Evolutionary conservation across 1,284 basidiomycete species (phyloP).

Genomic region (Fistulina hepatica): DNA sequence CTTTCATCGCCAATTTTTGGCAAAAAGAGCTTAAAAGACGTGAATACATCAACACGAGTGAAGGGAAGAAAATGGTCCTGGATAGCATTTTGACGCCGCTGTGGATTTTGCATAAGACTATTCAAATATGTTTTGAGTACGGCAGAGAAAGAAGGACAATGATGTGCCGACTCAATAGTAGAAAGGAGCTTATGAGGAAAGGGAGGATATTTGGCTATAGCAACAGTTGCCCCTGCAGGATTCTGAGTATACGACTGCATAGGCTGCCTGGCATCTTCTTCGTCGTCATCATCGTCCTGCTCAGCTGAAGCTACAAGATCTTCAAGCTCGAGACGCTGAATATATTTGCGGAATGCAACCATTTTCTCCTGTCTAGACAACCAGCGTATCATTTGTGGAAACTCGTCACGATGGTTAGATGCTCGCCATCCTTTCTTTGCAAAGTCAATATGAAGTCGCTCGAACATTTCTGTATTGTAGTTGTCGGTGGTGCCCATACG

Average conservation of each 20-base stretch:
- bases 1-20: too few species aligned
- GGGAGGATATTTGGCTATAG: not conserved
- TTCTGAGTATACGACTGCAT: too few species aligned
- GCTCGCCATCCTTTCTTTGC: conserved; percentile 16
- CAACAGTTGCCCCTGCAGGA: too few species aligned
- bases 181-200: too few species aligned
- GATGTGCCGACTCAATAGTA: too few species aligned
- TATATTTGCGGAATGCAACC: not conserved
- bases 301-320: too few species aligned
- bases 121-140: too few species aligned
- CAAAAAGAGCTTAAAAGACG: not conserved
- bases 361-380: conserved; percentile 17
- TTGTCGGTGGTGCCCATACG: conserved; percentile 22
- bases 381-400: conserved; percentile 19
- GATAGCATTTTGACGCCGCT: not conserved
- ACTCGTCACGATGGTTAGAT: conserved; percentile 18
- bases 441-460: conserved; percentile 20
- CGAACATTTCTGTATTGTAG: conserved; percentile 23
- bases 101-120: not conserved
- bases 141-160: too few species aligned
- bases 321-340: too few species aligned
- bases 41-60: not conserved
- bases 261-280: not conserved
- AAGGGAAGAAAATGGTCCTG: not conserved
- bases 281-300: not conserved